Conservation (phyloP, 345 rosid species). For the Salix viminalis region DNA sequence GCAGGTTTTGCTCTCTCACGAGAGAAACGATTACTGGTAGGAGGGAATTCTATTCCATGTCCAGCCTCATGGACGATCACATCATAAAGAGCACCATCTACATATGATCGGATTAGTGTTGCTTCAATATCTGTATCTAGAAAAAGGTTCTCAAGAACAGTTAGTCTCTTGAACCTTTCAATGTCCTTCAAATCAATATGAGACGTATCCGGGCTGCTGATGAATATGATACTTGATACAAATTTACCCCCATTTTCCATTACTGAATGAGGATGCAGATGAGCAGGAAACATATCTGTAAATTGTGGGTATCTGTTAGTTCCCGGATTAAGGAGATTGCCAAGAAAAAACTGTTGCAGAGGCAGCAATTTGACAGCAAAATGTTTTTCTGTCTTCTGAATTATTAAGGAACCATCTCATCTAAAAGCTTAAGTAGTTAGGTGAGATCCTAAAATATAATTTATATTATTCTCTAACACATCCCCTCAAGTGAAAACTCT, state of each 20-base stretch:
- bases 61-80: constrained; percentile 6
- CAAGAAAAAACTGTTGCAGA: constrained; percentile 25
- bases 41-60: constrained; percentile 6
- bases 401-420: accelerated
- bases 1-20: neutral
- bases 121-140: constrained; percentile 16
- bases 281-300: constrained; percentile 24
- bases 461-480: no score
- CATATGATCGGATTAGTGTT: neutral
- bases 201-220: constrained; percentile 29
- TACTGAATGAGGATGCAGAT: constrained; percentile 29
- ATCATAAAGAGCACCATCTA: neutral
- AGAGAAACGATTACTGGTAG: neutral
- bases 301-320: constrained; percentile 18
- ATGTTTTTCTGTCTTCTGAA: constrained; percentile 28
- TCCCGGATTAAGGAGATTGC: neutral
- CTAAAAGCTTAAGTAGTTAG: no score
- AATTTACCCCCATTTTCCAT: constrained; percentile 14
- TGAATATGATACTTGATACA: constrained; percentile 30
- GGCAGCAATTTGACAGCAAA: constrained; percentile 6
- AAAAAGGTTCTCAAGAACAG: constrained; percentile 23
- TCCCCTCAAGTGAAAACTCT: no score
- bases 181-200: constrained; percentile 30
- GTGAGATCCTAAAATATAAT: no score
- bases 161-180: constrained; percentile 37